Evolutionary conservation across 257 asterid genomes (phyloP).

Genomic region (Solanum dulcamara): DNA sequence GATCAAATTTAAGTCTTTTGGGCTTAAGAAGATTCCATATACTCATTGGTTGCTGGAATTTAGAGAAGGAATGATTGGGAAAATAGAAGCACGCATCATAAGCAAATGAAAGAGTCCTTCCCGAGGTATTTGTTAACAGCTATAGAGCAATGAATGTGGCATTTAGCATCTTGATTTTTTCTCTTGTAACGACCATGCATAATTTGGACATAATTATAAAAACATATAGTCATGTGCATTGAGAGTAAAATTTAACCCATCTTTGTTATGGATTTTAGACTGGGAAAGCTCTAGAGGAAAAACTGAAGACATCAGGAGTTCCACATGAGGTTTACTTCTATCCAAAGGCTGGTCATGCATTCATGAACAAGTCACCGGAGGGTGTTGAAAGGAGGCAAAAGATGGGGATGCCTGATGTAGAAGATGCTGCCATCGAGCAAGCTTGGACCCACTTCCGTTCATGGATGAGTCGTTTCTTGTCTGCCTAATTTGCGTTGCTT

Average conservation of each 20-base stretch:
- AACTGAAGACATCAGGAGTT: constrained; percentile 65
- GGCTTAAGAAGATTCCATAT: not conserved
- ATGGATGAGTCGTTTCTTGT: constrained; percentile 73
- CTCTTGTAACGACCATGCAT: not conserved
- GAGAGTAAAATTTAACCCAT: not conserved
- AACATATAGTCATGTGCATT: not conserved
- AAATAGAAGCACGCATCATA: not conserved
- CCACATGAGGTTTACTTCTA: constrained; percentile 72
- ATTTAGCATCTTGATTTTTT: not conserved
- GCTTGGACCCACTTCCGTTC: constrained; percentile 81
- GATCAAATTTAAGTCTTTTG: not conserved
- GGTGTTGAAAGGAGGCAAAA: constrained; percentile 59
- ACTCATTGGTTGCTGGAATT: not conserved
- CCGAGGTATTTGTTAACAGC: not conserved
- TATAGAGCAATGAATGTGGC: not conserved
- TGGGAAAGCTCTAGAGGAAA: constrained; percentile 71
- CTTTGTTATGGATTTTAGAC: constrained; percentile 32
- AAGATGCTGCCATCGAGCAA: constrained; percentile 55
- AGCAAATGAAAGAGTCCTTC: not conserved
- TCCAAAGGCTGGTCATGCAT: constrained; percentile 75
- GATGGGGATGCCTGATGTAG: constrained; percentile 75
- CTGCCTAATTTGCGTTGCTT: constrained; percentile 14
- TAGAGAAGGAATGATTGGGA: not conserved
- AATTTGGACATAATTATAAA: not conserved
- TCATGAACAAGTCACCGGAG: constrained; percentile 78